Conservation (phyloP, 805 yeast genomes). For the Lachancea dasiensis region DNA sequence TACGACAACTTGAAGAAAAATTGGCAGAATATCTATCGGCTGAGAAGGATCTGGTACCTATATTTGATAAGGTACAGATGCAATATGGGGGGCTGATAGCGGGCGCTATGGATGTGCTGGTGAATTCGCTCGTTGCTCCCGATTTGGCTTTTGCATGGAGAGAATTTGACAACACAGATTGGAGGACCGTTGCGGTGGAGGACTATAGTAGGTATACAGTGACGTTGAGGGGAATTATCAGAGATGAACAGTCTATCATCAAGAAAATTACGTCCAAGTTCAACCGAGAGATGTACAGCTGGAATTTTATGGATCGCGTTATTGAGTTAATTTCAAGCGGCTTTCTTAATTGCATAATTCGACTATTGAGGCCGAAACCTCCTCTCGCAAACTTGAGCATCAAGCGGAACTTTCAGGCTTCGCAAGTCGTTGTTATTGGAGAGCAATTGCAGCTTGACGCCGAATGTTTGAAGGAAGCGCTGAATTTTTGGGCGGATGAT, state of each 20-base stretch:
- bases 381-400: conserved; percentile 38
- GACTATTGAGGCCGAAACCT: conserved; percentile 56
- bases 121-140: conserved; percentile 47
- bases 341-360: conserved; percentile 51
- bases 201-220: conserved; percentile 67
- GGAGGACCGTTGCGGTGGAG: conserved; percentile 62
- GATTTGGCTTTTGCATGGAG: conserved; percentile 74
- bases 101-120: conserved; percentile 48
- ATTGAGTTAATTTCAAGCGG: conserved; percentile 58
- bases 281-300: conserved; percentile 61
- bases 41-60: conserved; percentile 37
- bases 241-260: conserved; percentile 36
- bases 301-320: conserved; percentile 70
- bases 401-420: conserved; percentile 17
- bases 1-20: conserved; percentile 67
- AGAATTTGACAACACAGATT: conserved; percentile 71
- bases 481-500: conserved; percentile 29
- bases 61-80: conserved; percentile 52
- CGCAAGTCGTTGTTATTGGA: conserved; percentile 40
- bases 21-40: conserved; percentile 39
- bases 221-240: conserved; percentile 46
- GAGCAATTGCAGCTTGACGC: conserved; percentile 79
- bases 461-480: conserved; percentile 52
- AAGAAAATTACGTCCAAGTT: conserved; percentile 48
- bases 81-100: conserved; percentile 53